Evolutionary conservation across 306 rosid genomes (phyloP).

Genomic region (Pterocarpus santalinus): DNA sequence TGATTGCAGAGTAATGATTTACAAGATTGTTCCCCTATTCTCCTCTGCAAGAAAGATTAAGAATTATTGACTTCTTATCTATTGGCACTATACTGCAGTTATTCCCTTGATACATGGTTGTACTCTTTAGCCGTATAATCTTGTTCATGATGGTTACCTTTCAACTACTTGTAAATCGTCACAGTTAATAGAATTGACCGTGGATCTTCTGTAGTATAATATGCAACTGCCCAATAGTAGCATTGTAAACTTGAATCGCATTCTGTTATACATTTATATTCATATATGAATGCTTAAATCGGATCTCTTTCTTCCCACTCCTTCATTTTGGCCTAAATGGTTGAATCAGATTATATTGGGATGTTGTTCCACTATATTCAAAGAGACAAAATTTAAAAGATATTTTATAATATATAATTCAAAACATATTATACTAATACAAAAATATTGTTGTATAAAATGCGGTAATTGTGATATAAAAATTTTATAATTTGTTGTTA

Average conservation of each 20-base stretch:
- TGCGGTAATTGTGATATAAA: too few species aligned
- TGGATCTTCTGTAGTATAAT: background rate
- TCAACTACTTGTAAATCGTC: background rate
- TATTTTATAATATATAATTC: too few species aligned
- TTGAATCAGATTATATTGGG: background rate
- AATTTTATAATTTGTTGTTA: too few species aligned
- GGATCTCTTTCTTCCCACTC: background rate
- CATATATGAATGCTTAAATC: background rate
- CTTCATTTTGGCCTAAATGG: background rate
- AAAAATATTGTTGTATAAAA: too few species aligned
- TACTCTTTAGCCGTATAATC: constrained; percentile 35
- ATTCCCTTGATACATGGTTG: constrained; percentile 28
- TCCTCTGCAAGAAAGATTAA: constrained; percentile 38
- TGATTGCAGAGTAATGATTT: constrained; percentile 61
- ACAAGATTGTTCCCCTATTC: constrained; percentile 32
- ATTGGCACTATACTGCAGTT: constrained; percentile 16
- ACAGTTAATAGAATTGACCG: background rate
- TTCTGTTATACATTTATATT: background rate
- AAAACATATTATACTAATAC: too few species aligned
- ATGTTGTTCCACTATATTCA: too few species aligned
- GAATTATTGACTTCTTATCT: constrained; percentile 31
- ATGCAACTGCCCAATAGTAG: background rate
- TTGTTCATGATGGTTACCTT: background rate
- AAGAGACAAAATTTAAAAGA: too few species aligned
- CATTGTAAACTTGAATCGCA: background rate